phyloP scores from a whole-genome alignment of 2,329 filamentous ascomycete species.

The Mollisiaceae sp. region DNA sequence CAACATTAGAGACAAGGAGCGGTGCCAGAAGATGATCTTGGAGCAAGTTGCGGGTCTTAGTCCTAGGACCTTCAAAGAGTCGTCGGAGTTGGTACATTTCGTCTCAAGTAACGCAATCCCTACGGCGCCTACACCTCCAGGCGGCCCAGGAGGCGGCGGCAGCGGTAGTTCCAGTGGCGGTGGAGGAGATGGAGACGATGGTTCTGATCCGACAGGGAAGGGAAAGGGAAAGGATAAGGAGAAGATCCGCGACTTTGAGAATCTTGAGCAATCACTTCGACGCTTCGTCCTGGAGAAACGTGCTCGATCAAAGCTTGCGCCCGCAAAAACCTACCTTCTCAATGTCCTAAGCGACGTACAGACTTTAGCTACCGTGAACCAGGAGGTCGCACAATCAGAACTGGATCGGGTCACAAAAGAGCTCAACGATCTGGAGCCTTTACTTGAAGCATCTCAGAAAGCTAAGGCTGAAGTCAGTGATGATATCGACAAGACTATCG shows the following conservation, averaged over 20 bases:
- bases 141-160: conserved; percentile 58
- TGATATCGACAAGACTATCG: conserved; percentile 79
- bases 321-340: conserved; percentile 91
- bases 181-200: conserved; percentile 53
- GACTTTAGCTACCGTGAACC: conserved; percentile 82
- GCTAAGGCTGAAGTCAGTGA: conserved; percentile 80
- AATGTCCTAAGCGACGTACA: conserved; percentile 91
- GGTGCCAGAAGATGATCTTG: conserved; percentile 90
- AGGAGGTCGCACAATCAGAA: conserved; percentile 84
- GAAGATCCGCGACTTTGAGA: conserved; percentile 87
- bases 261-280: conserved; percentile 84
- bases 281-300: conserved; percentile 96
- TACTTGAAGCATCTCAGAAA: conserved; percentile 82
- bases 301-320: conserved; percentile 91
- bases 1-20: conserved; percentile 86
- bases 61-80: conserved; percentile 90
- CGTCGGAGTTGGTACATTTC: conserved; percentile 92
- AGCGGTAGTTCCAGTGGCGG: conserved; percentile 58
- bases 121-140: conserved; percentile 62
- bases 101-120: conserved; percentile 97
- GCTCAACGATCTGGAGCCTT: conserved; percentile 81
- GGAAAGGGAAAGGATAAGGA: conserved; percentile 88
- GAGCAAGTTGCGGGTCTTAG: conserved; percentile 90
- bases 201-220: conserved; percentile 61
- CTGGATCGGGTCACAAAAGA: conserved; percentile 82